Conservation (phyloP, 2,329 filamentous ascomycete species). For the Harringtonia aguacate region DNA sequence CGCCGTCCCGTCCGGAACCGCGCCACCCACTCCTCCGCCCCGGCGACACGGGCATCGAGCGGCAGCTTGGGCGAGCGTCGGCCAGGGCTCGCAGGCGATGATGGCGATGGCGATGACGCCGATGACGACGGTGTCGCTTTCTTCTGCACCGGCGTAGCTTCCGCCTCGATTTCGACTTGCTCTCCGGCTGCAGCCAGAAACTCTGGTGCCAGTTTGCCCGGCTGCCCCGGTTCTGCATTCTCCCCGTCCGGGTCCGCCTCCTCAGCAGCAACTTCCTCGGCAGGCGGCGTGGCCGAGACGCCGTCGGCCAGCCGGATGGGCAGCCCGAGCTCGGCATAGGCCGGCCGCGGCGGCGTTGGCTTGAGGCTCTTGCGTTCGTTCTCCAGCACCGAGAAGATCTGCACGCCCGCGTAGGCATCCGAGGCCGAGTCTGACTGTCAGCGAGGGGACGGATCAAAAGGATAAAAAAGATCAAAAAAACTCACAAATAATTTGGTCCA, state of each 20-base stretch:
- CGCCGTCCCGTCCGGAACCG: constrained; percentile 20
- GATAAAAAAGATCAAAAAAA: constrained; percentile 5
- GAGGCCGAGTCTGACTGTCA: constrained; percentile 57
- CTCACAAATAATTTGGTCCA: constrained; percentile 56
- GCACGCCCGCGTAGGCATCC: constrained; percentile 70
- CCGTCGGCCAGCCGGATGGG: constrained; percentile 49
- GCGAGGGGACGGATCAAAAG: constrained; percentile 9
- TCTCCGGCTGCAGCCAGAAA: constrained; percentile 13
- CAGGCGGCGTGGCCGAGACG: constrained; percentile 16
- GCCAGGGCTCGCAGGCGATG: too few relatives aligned
- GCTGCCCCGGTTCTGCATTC: not conserved
- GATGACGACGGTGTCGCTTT: not conserved
- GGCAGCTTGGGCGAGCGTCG: too few relatives aligned
- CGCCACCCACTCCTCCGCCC: constrained; percentile 28
- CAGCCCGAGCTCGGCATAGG: constrained; percentile 53
- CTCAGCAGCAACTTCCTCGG: constrained; percentile 19
- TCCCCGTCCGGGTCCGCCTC: constrained; percentile 10
- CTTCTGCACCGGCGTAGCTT: too few relatives aligned
- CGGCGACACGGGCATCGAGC: constrained; percentile 32
- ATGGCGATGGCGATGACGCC: too few relatives aligned
- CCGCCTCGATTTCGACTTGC: constrained; percentile 15
- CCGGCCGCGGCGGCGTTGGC: constrained; percentile 61
- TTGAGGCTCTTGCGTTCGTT: constrained; percentile 52
- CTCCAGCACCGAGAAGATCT: constrained; percentile 64
- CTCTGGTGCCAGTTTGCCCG: constrained; percentile 6